Base-by-base conservation (phyloP, 306 rosid genomes). In the Vachellia pachyceras region DNA sequence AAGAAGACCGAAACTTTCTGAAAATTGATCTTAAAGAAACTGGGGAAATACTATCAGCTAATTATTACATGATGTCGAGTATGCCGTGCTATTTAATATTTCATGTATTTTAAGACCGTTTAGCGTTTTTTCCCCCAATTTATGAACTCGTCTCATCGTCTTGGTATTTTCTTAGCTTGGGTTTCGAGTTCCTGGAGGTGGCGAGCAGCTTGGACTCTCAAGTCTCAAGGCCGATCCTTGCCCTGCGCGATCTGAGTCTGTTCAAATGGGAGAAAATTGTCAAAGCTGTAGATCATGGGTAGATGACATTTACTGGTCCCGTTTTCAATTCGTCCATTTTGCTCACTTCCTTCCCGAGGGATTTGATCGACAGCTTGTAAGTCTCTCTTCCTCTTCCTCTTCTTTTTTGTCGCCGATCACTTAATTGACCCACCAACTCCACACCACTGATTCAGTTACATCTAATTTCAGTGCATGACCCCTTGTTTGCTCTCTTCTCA, bases 271-370 rank as follows among this genome's bases (percentile, higher is more conserved):
- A 44, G 73, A 80, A 64, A 36, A 44, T 20, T 64, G 82, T 42
- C 2, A 39, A 42, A 78, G 58, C 18, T 77, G 82, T 81, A 67
- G 84, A 79, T 84, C 90, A 2, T 87, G 85, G 97, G 89, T 40
- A 3, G 89, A 92, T 20, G 89, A 90, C 23, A 83, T 90, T 49
- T 88, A 92, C 78, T 89, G 94, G 94, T 65, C 72, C 75, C 94
- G 84, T 87, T 90, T 92, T 20, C 89, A 87, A 46, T 74, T 82
- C 76, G 60, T 44, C 39, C 92, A 82, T 63, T 90, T 92, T 35
- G 71, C 85, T 11, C 90, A 79, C n/a, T 77, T 81, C 82, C 90
- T 92, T 47, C 82, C 23, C 1, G 14, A 23, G 7, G 89, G 73
- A 40, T 89, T 45, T 82, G 83, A 90, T 39, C 85, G 77, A 52